Conservation (phyloP, 108 stramenopile genomes). For the Nitzschia palea region DNA sequence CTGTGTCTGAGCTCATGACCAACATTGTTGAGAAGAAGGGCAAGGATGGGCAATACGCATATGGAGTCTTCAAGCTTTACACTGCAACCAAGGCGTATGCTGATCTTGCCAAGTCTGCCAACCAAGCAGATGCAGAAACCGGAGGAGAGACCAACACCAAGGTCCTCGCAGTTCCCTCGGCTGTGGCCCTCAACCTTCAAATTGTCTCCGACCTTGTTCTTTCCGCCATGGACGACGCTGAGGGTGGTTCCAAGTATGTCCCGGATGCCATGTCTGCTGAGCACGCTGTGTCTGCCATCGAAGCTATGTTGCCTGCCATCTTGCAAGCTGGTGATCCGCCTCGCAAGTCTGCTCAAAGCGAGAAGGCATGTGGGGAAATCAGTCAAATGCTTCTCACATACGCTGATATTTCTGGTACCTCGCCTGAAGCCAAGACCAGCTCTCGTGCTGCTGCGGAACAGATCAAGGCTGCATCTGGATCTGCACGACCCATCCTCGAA, state of each 20-base stretch:
- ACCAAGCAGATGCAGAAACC: constrained; percentile 47
- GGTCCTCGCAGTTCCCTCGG: constrained; percentile 82
- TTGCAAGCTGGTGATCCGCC: constrained; percentile 79
- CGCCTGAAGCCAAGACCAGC: constrained; percentile 66
- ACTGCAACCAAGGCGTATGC: constrained; percentile 89
- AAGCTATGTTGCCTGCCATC: constrained; percentile 85
- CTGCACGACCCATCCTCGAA: constrained; percentile 82
- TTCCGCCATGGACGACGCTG: constrained; percentile 85
- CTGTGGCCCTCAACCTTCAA: constrained; percentile 83
- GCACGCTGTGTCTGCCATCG: constrained; percentile 76
- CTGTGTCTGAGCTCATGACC: constrained; percentile 88
- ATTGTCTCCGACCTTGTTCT: constrained; percentile 89
- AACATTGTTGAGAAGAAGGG: constrained; percentile 92
- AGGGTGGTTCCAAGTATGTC: constrained; percentile 90
- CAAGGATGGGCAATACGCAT: constrained; percentile 90
- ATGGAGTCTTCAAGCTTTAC: constrained; percentile 93
- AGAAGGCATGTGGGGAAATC: constrained; percentile 83
- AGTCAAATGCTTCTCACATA: constrained; percentile 82
- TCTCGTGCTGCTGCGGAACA: constrained; percentile 69
- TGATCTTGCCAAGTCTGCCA: constrained; percentile 71
- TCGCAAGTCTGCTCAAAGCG: constrained; percentile 81
- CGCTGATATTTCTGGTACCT: constrained; percentile 80
- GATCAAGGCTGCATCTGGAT: constrained; percentile 65
- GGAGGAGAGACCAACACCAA: constrained; percentile 68
- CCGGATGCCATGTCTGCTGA: constrained; percentile 89